Evolutionary conservation across 164 flowering plant species (phyloP).

Genomic region (Magnolia kwangsiensis): DNA sequence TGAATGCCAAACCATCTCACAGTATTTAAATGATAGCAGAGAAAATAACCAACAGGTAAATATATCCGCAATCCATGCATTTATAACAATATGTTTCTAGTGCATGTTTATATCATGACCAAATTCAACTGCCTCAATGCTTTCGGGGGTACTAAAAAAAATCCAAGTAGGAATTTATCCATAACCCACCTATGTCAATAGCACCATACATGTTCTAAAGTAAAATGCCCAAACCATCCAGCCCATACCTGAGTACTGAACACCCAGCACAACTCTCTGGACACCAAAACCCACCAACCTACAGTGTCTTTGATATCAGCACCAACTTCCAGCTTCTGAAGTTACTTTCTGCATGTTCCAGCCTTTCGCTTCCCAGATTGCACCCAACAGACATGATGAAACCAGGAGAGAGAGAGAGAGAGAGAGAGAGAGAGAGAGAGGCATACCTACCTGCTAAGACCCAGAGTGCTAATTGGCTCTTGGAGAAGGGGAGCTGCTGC

Average conservation of each 20-base stretch:
- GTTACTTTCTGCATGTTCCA: not conserved
- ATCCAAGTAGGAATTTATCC: no score
- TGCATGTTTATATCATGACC: no score
- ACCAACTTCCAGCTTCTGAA: not conserved
- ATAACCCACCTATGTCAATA: no score
- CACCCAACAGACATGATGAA: not conserved
- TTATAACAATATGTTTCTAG: no score
- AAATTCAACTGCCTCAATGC: no score
- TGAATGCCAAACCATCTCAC: no score
- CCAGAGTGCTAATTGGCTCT: not conserved
- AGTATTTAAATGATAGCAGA: no score
- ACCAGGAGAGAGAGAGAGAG: not conserved
- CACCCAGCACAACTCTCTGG: not conserved
- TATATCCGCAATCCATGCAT: no score
- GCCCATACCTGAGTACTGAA: not conserved
- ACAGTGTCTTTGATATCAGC: not conserved
- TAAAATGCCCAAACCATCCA: not conserved
- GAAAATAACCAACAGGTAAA: no score
- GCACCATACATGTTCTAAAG: no score
- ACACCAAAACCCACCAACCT: not conserved
- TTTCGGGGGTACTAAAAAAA: no score
- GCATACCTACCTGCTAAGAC: not conserved
- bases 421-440: not conserved
- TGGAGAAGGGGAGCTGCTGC: constrained; percentile 27
- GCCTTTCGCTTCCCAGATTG: not conserved